Evolutionary conservation across 257 asterid species (phyloP), one percentile per base, ranked within the genome.

Genomic region (Verbascum thapsus): DNA sequence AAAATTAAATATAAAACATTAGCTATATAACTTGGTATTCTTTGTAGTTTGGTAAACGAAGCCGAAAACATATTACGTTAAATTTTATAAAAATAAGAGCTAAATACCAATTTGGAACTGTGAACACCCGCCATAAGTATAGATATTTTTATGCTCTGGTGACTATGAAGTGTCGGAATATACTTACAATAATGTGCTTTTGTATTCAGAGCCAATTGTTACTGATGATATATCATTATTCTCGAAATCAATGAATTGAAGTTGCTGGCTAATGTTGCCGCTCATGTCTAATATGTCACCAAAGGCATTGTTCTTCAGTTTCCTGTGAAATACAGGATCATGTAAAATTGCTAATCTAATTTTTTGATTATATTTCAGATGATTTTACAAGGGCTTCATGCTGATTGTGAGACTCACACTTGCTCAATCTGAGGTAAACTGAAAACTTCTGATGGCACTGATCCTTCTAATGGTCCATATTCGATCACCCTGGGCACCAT

Each of bases 131-230:
- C n/a, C n/a, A n/a, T n/a, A 53, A 23, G 64, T 4, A 16, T 41
- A 7, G 5, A 19, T 58, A 23, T 47, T 32, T 18, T 20, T 72
- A 9, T 12, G 48, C 12, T 43, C 30, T 3, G 32, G 18, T 19
- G 43, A 30, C 8, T 44, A 23, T 4, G 16, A 52, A 12, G 6
- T 13, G 10, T 26, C 6, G 35, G 60, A 70, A 34, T 8, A 2
- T 10, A 56, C 97, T 83, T 73, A 92, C 99, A 89, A 58, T 58
- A 92, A 64, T 10, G 81, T 76, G 74, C 82, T 85, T 66, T 76
- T 81, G 81, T 92, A 92, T 75, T 85, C 85, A 20, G 96, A 86
- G 51, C 97, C 95, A 12, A 92, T 85, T 7, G 91, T 89, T 47
- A 92, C 83, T 3, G 87, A 79, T 26, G 97, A 75, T 52, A 92